Evolutionary conservation across 352 stramenopile genomes (phyloP).

Genomic region (Phytophthora syringae): DNA sequence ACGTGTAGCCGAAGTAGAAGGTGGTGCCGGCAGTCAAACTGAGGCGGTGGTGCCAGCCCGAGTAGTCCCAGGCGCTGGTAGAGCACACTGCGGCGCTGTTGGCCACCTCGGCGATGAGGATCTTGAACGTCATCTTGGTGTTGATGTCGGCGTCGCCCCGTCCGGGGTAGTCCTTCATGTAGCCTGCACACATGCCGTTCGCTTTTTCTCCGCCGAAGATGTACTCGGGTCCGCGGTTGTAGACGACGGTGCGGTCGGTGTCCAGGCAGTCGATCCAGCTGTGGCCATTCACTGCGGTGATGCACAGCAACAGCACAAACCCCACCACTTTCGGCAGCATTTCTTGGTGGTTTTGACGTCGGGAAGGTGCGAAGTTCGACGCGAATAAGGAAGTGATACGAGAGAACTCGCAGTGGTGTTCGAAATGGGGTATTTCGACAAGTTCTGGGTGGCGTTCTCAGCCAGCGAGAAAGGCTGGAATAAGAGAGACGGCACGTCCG

Average conservation of each 20-base stretch:
- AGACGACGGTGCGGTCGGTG: constrained; percentile 58
- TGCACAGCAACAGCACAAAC: constrained; percentile 23
- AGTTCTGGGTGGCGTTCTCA: constrained; percentile 14
- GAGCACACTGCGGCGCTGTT: constrained; percentile 43
- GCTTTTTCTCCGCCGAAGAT: constrained; percentile 52
- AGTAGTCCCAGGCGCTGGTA: constrained; percentile 41
- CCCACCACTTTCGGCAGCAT: constrained; percentile 20
- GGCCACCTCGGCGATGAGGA: constrained; percentile 58
- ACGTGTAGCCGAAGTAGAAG: constrained; percentile 69
- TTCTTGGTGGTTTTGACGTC: constrained; percentile 1
- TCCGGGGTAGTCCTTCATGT: constrained; percentile 71
- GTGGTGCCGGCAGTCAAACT: constrained; percentile 46
- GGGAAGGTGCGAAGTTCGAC: constrained; percentile 16
- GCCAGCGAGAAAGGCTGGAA: constrained; percentile 33
- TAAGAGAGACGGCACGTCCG: constrained; percentile 18
- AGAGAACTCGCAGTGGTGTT: constrained; percentile 1
- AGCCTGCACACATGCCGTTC: constrained; percentile 61
- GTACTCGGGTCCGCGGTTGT: constrained; percentile 60
- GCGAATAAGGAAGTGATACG: constrained; percentile 25
- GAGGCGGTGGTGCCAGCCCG: constrained; percentile 49
- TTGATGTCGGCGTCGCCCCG: constrained; percentile 53
- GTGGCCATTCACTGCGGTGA: constrained; percentile 38
- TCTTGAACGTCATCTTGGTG: constrained; percentile 56
- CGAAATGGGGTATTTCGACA: constrained; percentile 13
- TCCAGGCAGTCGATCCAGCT: constrained; percentile 83